phyloP scores from a whole-genome alignment of 306 rosid genomes.

The Boehmeria nivea region DNA sequence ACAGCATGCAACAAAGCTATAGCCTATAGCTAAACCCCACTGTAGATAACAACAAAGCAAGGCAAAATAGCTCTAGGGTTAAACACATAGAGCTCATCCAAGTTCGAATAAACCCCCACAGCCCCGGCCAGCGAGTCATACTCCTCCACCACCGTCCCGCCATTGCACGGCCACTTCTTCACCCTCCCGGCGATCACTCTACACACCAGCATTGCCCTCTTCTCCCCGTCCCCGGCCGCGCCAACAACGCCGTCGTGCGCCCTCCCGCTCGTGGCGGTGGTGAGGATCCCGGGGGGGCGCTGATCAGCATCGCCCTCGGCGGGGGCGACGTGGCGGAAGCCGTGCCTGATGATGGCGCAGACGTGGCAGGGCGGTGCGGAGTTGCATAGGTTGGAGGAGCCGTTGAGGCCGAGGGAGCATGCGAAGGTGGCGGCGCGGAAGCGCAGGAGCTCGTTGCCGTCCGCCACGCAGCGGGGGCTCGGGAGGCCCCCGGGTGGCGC shows the following conservation, averaged over 20 bases:
- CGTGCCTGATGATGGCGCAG: constrained; percentile 68
- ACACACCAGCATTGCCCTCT: constrained; percentile 94
- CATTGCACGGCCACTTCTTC: constrained; percentile 66
- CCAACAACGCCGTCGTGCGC: constrained; percentile 67
- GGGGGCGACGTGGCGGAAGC: constrained; percentile 40
- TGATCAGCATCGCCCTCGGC: too few species aligned
- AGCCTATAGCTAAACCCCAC: constrained; percentile 55
- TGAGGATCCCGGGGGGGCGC: constrained; percentile 73
- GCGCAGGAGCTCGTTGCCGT: constrained; percentile 89
- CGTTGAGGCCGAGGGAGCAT: constrained; percentile 81
- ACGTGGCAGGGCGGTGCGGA: constrained; percentile 62
- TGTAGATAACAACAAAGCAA: constrained; percentile 92
- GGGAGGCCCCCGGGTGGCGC: constrained; percentile 68
- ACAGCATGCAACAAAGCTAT: neutral
- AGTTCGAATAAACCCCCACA: constrained; percentile 74
- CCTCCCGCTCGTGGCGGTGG: constrained; percentile 86
- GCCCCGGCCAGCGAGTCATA: constrained; percentile 72
- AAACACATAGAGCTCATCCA: constrained; percentile 82
- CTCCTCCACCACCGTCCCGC: constrained; percentile 65
- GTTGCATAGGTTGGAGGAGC: constrained; percentile 79
- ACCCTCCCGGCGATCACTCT: constrained; percentile 96
- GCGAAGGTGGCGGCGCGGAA: constrained; percentile 74
- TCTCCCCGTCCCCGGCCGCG: constrained; percentile 25
- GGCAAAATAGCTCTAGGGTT: constrained; percentile 86
- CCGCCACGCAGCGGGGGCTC: constrained; percentile 87